Evolutionary conservation across 2,329 filamentous ascomycete genomes (phyloP).

Genomic region (Lecanicillium sp.): DNA sequence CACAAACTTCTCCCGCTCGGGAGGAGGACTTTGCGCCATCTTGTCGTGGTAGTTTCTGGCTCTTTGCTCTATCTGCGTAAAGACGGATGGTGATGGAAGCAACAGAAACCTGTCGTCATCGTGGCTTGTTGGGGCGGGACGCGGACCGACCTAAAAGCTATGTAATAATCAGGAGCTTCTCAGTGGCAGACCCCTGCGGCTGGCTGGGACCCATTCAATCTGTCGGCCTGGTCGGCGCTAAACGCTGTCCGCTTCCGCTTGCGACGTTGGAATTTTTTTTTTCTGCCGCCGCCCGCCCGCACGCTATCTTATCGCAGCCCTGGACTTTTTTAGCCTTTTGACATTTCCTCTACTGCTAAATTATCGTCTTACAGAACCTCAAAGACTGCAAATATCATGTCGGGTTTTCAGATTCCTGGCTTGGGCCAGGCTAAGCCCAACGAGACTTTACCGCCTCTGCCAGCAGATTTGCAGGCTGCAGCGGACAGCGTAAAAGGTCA

Average conservation of each 20-base stretch:
- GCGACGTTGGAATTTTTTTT: conserved; percentile 5
- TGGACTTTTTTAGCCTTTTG: no score
- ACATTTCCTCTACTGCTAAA: no score
- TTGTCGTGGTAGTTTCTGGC: no score
- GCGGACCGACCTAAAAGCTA: background rate
- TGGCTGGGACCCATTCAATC: no score
- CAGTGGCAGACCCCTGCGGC: no score
- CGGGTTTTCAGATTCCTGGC: conserved; percentile 34
- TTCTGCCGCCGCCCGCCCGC: conserved; percentile 1
- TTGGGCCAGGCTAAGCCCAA: conserved; percentile 34
- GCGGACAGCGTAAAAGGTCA: conserved; percentile 18
- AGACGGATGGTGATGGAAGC: background rate
- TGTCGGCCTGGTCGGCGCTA: no score
- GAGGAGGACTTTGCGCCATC: no score
- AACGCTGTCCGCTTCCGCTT: conserved; percentile 5
- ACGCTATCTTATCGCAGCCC: conserved; percentile 5
- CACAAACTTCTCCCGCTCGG: conserved; percentile 27
- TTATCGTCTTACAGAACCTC: no score
- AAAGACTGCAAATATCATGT: conserved; percentile 26
- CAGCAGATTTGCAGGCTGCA: conserved; percentile 21
- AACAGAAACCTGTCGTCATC: background rate
- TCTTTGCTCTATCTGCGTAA: background rate
- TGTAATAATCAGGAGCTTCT: no score
- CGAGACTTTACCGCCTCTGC: conserved; percentile 30
- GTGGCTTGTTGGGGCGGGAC: background rate